Percentiles rank a stretch among this genome's conserved stretches.
Conservation (phyloP, 2,329 filamentous ascomycete species). For the Aureobasidium sp. region DNA sequence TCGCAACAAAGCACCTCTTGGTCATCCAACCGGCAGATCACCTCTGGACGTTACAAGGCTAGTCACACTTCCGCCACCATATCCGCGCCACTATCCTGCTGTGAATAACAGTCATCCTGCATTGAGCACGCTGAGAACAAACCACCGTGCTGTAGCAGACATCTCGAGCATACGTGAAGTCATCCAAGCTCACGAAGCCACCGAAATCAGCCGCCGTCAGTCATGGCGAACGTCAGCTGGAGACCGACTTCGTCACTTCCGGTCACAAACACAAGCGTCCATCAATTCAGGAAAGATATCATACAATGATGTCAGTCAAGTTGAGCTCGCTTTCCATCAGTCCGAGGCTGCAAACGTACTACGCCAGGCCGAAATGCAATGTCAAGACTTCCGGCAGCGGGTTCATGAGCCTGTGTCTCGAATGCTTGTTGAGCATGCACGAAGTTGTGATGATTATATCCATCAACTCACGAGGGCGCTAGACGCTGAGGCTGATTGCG, state of each 20-base stretch:
- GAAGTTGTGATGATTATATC: slow-evolving; percentile 68
- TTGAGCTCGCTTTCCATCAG: slow-evolving; percentile 45
- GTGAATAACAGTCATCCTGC: slow-evolving; percentile 95
- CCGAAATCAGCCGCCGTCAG: slow-evolving; percentile 21
- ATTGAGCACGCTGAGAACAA: slow-evolving; percentile 66
- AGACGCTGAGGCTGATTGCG: background rate
- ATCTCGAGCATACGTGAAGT: slow-evolving; percentile 31
- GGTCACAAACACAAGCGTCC: slow-evolving; percentile 67
- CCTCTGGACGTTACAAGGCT: slow-evolving; percentile 79
- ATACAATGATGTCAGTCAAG: slow-evolving; percentile 70
- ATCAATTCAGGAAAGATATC: slow-evolving; percentile 62
- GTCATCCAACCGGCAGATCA: slow-evolving; percentile 6
- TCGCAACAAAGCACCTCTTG: background rate
- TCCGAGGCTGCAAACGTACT: slow-evolving; percentile 11
- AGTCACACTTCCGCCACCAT: slow-evolving; percentile 87
- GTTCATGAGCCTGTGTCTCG: slow-evolving; percentile 82
- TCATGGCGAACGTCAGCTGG: slow-evolving; percentile 22
- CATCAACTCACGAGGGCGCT: slow-evolving; percentile 54
- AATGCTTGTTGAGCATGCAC: slow-evolving; percentile 68
- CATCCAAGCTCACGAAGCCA: slow-evolving; percentile 26
- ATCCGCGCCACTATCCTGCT: slow-evolving; percentile 88
- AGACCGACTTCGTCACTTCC: slow-evolving; percentile 56
- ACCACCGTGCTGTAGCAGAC: slow-evolving; percentile 68
- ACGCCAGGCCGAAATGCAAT: slow-evolving; percentile 56
- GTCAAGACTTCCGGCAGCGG: slow-evolving; percentile 58